Base-by-base conservation (phyloP, 2,329 filamentous ascomycete genomes). In the Bipolaris bicolor region DNA sequence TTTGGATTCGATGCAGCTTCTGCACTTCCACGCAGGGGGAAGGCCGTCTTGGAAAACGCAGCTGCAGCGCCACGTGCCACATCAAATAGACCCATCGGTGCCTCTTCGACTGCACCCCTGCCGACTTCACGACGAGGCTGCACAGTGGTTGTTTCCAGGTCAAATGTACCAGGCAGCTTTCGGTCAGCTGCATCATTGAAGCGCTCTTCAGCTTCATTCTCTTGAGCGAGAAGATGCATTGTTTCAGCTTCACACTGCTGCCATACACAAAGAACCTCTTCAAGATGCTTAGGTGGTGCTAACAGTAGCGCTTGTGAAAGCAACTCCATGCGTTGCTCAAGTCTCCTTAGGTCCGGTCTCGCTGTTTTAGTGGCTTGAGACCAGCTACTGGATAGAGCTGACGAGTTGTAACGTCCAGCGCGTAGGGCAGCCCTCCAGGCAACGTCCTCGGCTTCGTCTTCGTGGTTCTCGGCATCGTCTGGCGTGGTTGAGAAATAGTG, bases 251-350 rank as follows among this genome's bases (percentile, higher is more conserved):
- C 91, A 63, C 90, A 92, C 43, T 89, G 83, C 11, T 89, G 86
- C 80, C 90, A 95, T 1, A 86, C 87, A 48, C 86, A 88, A 3
- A 95, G 78, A 13, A 95, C 90, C 63, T 92, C 89, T 57, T 90
- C 87, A 0, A 95, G 82, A 11, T 89, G 86, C 0, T 83, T 79
- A 0, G 86, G 78, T 1, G 91, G 91, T 0, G 90, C 90, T 48
- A 93, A 84, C 7, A 91, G 84, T 16, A 95, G 81, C 1, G 91
- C 90, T 11, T 89, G 87, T 1, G 89, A 87, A 2, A 96, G 80
- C 36, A 92, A 89, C 67, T 94, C 91, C 71, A 92, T 90, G 20
- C 91, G 86, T 71, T 94, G 91, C 67, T 94, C 90, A 1, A 95
- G 80, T 63, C 91, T 87, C 29, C 90, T 84, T 50, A 95, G 72